Evolutionary conservation across 495 filamentous ascomycete genomes (phyloP), one percentile per base, ranked within the genome.

Genomic region (Aspergillus heteromorphus): DNA sequence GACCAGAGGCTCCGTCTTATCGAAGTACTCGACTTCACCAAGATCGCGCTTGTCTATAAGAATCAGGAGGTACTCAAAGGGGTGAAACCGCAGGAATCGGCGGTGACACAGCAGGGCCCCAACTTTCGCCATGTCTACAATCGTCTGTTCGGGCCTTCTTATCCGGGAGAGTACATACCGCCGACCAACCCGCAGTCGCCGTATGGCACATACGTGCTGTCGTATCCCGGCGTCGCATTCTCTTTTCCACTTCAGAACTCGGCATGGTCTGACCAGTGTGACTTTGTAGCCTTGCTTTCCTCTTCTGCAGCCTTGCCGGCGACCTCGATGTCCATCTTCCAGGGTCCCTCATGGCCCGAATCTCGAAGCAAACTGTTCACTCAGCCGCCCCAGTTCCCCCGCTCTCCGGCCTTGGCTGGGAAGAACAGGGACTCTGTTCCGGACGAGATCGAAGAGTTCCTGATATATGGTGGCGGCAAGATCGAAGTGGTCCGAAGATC

Each of bases 161-260:
- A 91, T 64, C 85, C 88, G 2, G 93, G 93, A 30, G 93, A 98
- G 74, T 97, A 92, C 57, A 73, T 95, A 23, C 77, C 86, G 18
- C 83, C 83, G 7, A 23, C 27, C 3, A 49, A 72, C 31, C 65
- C 72, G 21, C 61, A 71, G 20, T 75, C 82, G 9, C 79, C 78
- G 6, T 80, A 77, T 55, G 86, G 87, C 4, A 77, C 79, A 13
- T 97, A 96, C 64, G 81, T 95, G 13, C 75, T 97, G 11, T 97
- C 92, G 3, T 98, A 96, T 67, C 91, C 92, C 10, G 93, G 93
- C 0, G 82, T 98, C 20, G 88, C 92, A 0, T 97, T 97, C 65
- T 87, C 83, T 6, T 98, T 97, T 59, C 87, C 89, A 14, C 74
- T 98, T 41, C 81, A 84, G 48, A 70, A 81, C 53, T 84, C 83